Base-by-base conservation (phyloP, 345 rosid genomes). In the Iberis pinnata region DNA sequence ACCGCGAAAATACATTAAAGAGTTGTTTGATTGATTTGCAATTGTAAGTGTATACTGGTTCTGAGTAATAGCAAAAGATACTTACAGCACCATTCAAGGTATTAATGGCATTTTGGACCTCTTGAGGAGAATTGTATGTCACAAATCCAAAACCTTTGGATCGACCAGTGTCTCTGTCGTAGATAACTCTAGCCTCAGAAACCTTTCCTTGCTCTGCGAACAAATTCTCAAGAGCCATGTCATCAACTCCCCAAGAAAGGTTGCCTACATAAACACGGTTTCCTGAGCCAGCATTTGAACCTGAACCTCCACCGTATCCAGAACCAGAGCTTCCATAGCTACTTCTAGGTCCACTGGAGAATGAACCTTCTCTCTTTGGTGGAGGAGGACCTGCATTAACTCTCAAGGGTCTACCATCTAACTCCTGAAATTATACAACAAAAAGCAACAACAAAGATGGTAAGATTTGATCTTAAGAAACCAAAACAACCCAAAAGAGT, bases 121-220 rank as follows among this genome's bases (percentile, higher is more conserved):
- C 99, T 35, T 80, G 79, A 50, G 95, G 56, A 35, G 95, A 83
- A 52, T 78, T 73, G 62, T 77, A 88, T 10, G 94, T 81, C 39
- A 93, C 97, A 71, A 93, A 93, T 40, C 99, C 99, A 18, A 88
- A 93, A 64, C 98, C 97, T 79, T 90, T 84, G 37, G 99, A 93
- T 67, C 99, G 72, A 58, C 99, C 97, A 55, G 76, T 88, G 53
- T 88, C 95, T 75, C 97, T 69, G 68, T 93, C 99, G 70, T 83
- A 93, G 18, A 93, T 82, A 16, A 93, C 99, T n/a, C 51, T 92
- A 15, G 96, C 98, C 33, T 92, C 98, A 54, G 77, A 64, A 51
- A 92, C 95, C 54, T 76, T 78, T 9, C 98, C 93, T 58, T 81
- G 86, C 71, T 80, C 93, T 29, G 81, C 77, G 58, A 88, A 92